Evolutionary conservation across 1,139 yeast species (phyloP).

Genomic region (Chernovozyma sophiae-reginae): DNA sequence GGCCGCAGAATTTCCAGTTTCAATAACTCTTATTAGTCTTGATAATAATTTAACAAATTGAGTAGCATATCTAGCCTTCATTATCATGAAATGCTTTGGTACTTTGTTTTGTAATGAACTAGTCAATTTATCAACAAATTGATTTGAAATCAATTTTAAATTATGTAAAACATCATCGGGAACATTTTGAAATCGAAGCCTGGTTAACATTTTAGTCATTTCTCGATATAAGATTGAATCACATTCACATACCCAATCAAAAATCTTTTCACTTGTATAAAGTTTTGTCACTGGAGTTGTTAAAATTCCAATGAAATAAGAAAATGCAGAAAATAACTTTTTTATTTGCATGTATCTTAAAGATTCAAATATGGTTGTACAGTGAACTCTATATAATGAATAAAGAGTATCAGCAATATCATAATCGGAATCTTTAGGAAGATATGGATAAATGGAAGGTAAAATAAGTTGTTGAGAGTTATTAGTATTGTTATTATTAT

Average conservation of each 20-base stretch:
- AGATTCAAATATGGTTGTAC: slow-evolving; percentile 58
- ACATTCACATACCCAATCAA: slow-evolving; percentile 63
- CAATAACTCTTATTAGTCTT: slow-evolving; percentile 56
- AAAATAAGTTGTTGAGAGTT: slow-evolving; percentile 42
- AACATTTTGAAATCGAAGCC: slow-evolving; percentile 58
- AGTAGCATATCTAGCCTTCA: slow-evolving; percentile 53
- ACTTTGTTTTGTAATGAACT: slow-evolving; percentile 37
- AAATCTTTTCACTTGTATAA: slow-evolving; percentile 45
- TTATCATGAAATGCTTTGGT: slow-evolving; percentile 47
- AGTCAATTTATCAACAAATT: slow-evolving; percentile 39
- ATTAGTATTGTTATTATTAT: no score
- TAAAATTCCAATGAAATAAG: slow-evolving; percentile 55
- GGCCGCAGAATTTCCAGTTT: slow-evolving; percentile 55
- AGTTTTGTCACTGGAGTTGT: slow-evolving; percentile 65
- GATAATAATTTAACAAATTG: slow-evolving; percentile 55
- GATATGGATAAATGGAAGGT: slow-evolving; percentile 50
- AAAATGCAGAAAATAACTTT: slow-evolving; percentile 50
- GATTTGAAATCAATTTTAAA: slow-evolving; percentile 41
- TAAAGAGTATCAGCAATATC: slow-evolving; percentile 62
- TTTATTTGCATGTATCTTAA: slow-evolving; percentile 66
- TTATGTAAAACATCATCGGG: slow-evolving; percentile 53
- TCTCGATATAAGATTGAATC: slow-evolving; percentile 62
- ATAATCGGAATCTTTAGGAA: slow-evolving; percentile 47
- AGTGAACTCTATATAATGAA: slow-evolving; percentile 60
- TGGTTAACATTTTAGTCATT: slow-evolving; percentile 62